Percentiles rank a stretch among this genome's conserved stretches.
Evolutionary conservation across 352 stramenopile genomes (phyloP).

Genomic region (Phytophthora citrophthora): DNA sequence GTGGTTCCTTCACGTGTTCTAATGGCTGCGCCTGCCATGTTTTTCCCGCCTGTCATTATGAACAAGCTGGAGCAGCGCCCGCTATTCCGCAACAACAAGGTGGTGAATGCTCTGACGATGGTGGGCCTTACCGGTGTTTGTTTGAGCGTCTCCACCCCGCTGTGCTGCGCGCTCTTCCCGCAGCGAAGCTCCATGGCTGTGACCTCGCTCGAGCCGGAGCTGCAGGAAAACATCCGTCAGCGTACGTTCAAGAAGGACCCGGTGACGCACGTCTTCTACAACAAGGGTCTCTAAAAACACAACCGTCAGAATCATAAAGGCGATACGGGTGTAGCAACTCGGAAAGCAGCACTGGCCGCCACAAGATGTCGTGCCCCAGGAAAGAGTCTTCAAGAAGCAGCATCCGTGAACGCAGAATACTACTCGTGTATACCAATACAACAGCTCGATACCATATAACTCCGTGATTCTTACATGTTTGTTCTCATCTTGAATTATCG

Average conservation of each 20-base stretch:
- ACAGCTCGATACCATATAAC: slow-evolving; percentile 22
- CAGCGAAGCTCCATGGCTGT: slow-evolving; percentile 73
- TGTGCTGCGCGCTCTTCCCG: slow-evolving; percentile 87
- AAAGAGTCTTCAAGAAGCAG: slow-evolving; percentile 24
- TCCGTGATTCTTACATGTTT: background rate
- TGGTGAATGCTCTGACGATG: slow-evolving; percentile 71
- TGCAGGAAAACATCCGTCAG: slow-evolving; percentile 62
- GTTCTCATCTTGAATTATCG: background rate
- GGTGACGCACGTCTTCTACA: slow-evolving; percentile 75
- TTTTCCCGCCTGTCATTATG: slow-evolving; percentile 89
- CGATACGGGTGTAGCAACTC: background rate
- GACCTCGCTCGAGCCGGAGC: slow-evolving; percentile 63
- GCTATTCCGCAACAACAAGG: slow-evolving; percentile 67
- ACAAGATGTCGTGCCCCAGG: slow-evolving; percentile 5
- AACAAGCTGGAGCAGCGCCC: slow-evolving; percentile 69
- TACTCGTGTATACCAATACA: slow-evolving; percentile 37
- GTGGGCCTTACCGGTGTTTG: slow-evolving; percentile 76
- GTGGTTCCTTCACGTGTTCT: slow-evolving; percentile 87
- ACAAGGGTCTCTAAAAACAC: slow-evolving; percentile 67
- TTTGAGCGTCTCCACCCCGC: slow-evolving; percentile 76
- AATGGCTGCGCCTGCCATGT: slow-evolving; percentile 88
- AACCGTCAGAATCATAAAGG: slow-evolving; percentile 17
- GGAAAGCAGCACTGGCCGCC: slow-evolving; percentile 3
- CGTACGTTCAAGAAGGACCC: slow-evolving; percentile 50
- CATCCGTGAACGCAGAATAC: slow-evolving; percentile 22